Percentiles rank a stretch among this genome's conserved stretches.
These are phyloP conservation scores for Coniosporium tulheliwenetii DNA, from an alignment of 2,329 filamentous ascomycete genomes.

Conservation along the genomic window DNA sequence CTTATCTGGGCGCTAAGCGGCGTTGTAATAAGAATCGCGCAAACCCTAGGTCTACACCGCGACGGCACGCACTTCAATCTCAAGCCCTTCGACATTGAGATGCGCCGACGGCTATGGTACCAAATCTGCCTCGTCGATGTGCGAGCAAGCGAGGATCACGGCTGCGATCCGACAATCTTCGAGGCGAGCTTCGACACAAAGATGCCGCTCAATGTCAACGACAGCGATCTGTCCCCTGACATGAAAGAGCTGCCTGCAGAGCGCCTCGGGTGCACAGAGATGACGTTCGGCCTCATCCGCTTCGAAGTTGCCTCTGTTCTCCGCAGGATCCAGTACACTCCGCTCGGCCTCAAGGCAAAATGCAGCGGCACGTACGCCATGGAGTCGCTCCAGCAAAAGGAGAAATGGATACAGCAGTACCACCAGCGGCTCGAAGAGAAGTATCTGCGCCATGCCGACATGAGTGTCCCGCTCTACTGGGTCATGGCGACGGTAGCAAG, in stretches of 20 bases:
- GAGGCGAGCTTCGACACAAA: constrained; percentile 45
- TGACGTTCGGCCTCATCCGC: constrained; percentile 39
- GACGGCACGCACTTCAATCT: constrained; percentile 40
- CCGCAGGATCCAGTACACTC: constrained; percentile 27
- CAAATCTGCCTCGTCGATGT: constrained; percentile 42
- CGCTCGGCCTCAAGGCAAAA: constrained; percentile 10
- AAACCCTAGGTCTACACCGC: constrained; percentile 44
- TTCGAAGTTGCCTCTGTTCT: constrained; percentile 35
- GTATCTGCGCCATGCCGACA: constrained; percentile 36
- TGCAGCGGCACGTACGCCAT: constrained; percentile 26
- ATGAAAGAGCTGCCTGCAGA: constrained; percentile 33
- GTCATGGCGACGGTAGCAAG: constrained; percentile 52
- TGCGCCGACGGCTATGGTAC: constrained; percentile 25
- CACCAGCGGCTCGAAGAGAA: constrained; percentile 31
- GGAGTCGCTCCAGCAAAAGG: constrained; percentile 30
- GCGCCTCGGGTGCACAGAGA: constrained; percentile 38
- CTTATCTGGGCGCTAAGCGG: constrained; percentile 40
- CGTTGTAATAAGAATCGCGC: constrained; percentile 40
- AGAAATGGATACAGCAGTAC: constrained; percentile 33
- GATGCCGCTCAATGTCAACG: constrained; percentile 41
- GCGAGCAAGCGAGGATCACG: constrained; percentile 46
- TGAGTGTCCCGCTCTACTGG: constrained; percentile 47
- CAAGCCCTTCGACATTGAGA: constrained; percentile 44
- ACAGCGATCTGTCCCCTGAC: constrained; percentile 32
- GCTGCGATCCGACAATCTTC: constrained; percentile 43